Percentiles rank a stretch among this genome's conserved stretches.
Conservation (phyloP, 805 yeast genomes). For the Kazachstania psychrophila region DNA sequence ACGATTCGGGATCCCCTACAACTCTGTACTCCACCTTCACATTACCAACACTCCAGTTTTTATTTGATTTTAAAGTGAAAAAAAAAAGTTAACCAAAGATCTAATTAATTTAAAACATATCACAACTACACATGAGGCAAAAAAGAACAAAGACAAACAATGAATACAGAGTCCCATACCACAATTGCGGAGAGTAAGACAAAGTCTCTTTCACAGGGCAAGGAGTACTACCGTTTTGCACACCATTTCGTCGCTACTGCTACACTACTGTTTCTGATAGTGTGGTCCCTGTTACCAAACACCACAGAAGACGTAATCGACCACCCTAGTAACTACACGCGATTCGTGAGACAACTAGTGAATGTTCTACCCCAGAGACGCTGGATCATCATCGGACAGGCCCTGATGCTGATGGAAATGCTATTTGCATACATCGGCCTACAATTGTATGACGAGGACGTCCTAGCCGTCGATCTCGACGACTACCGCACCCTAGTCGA, state of each 20-base stretch:
- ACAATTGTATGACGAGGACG: constrained; percentile 67
- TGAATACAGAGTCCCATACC: too few species aligned
- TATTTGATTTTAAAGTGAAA: too few species aligned
- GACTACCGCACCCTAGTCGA: constrained; percentile 63
- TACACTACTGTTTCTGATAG: constrained; percentile 44
- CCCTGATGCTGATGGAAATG: constrained; percentile 61
- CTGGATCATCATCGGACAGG: constrained; percentile 82
- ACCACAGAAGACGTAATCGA: constrained; percentile 4
- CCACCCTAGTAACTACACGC: not conserved
- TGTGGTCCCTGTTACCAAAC: constrained; percentile 69
- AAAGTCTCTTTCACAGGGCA: constrained; percentile 4
- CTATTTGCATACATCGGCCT: constrained; percentile 62
- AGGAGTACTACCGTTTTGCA: constrained; percentile 83
- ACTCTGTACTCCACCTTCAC: too few species aligned
- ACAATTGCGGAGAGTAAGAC: too few species aligned
- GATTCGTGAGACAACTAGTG: constrained; percentile 4
- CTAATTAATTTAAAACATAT: too few species aligned
- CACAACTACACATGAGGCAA: too few species aligned
- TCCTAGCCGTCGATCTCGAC: constrained; percentile 49
- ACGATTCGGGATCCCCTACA: too few species aligned
- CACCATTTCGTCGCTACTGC: constrained; percentile 59
- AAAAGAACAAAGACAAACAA: not conserved
- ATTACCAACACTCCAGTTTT: too few species aligned
- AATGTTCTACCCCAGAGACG: constrained; percentile 73
- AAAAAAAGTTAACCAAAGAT: too few species aligned